Percentiles rank a stretch among this genome's conserved stretches.
Conservation (phyloP, 805 yeast species). For the Ogataea chonburiensis region DNA sequence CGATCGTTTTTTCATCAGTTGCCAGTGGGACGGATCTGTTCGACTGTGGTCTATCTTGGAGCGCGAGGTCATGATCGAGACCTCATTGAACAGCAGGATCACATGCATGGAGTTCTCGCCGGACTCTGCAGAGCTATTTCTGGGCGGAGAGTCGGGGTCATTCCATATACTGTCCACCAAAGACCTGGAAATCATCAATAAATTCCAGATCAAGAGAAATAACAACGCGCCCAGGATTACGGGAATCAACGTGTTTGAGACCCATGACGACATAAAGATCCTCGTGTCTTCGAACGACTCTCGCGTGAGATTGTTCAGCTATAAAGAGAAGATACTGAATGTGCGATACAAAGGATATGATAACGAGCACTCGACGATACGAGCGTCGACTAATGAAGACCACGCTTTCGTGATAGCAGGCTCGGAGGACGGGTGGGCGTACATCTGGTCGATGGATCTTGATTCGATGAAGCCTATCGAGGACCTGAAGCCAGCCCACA, state of each 20-base stretch:
- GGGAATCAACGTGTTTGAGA: conserved; percentile 57
- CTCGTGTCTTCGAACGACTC: conserved; percentile 83
- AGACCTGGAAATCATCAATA: conserved; percentile 50
- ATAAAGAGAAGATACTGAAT: conserved; percentile 52
- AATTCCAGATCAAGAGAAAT: conserved; percentile 46
- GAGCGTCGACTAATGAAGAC: conserved; percentile 63
- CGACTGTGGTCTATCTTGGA: conserved; percentile 88
- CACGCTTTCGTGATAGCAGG: conserved; percentile 64
- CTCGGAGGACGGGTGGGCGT: conserved; percentile 85
- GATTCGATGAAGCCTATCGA: conserved; percentile 10
- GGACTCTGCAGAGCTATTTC: conserved; percentile 54
- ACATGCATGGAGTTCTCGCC: conserved; percentile 78
- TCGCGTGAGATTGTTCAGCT: conserved; percentile 62
- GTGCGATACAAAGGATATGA: conserved; percentile 71
- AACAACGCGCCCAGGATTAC: conserved; percentile 64
- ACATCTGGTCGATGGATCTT: conserved; percentile 62
- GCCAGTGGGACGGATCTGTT: conserved; percentile 72
- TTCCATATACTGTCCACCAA: conserved; percentile 60
- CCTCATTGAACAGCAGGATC: conserved; percentile 62
- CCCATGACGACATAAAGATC: conserved; percentile 29
- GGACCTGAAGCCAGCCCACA: conserved; percentile 25
- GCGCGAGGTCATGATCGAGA: conserved; percentile 55
- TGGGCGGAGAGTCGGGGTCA: conserved; percentile 80
- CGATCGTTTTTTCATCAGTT: conserved; percentile 82
- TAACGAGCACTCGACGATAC: conserved; percentile 69